Conservation (phyloP, 2,329 filamentous ascomycete species). For the Metarhizium anisopliae region DNA sequence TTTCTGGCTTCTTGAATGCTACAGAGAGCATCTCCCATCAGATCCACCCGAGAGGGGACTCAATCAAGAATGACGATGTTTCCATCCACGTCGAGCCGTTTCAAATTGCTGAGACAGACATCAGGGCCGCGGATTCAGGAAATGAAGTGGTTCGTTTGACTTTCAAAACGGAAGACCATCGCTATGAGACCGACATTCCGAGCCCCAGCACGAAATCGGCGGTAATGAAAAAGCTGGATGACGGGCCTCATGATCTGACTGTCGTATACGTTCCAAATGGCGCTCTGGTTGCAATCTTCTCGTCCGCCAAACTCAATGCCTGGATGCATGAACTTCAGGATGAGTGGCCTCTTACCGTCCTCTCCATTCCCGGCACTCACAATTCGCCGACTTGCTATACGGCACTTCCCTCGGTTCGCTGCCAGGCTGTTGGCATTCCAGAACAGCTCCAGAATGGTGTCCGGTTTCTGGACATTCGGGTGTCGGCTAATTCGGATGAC, state of each 20-base stretch:
- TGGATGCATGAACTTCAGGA: conserved; percentile 80
- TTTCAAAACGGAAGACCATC: conserved; percentile 49
- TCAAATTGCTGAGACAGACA: conserved; percentile 44
- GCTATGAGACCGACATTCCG: conserved; percentile 65
- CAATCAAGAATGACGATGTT: conserved; percentile 53
- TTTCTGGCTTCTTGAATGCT: conserved; percentile 36
- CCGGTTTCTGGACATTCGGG: conserved; percentile 87
- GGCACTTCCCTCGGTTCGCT: conserved; percentile 85
- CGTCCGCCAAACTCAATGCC: conserved; percentile 55
- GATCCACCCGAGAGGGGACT: conserved; percentile 42
- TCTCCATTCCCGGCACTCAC: conserved; percentile 92
- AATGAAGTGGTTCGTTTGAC: conserved; percentile 66
- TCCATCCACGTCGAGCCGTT: conserved; percentile 61
- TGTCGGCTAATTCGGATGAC: conserved; percentile 44
- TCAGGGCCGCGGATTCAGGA: conserved; percentile 48
- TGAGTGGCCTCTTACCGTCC: conserved; percentile 62
- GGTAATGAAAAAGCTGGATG: conserved; percentile 47
- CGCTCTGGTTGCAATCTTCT: conserved; percentile 56
- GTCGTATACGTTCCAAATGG: conserved; percentile 53
- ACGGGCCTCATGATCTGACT: conserved; percentile 49
- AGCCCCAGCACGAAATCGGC: conserved; percentile 50
- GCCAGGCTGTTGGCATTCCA: conserved; percentile 69
- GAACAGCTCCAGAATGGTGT: conserved; percentile 84
- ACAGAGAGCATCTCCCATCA: conserved; percentile 22
- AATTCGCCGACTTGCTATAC: conserved; percentile 81